These are phyloP conservation scores for Macrophomina pseudophaseolina DNA, from an alignment of 2,329 filamentous ascomycete species.

Conservation along the genomic window DNA sequence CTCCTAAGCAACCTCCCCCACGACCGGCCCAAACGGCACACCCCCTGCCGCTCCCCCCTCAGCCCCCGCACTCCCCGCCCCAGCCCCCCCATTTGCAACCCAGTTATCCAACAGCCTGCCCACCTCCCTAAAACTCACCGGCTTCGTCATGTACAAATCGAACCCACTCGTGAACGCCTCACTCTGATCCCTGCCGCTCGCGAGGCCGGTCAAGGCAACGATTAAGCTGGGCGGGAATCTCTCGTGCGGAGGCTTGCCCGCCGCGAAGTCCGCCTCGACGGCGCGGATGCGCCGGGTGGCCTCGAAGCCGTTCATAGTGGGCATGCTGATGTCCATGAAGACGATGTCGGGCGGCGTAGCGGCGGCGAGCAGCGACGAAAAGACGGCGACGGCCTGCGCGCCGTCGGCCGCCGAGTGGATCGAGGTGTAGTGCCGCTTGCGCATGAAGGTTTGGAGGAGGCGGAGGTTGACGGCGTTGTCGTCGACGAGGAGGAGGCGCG, in stretches of 20 bases:
- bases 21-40: slow-evolving; percentile 14
- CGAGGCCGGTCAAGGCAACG: slow-evolving; percentile 53
- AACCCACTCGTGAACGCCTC: slow-evolving; percentile 51
- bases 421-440: slow-evolving; percentile 27
- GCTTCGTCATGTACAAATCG: slow-evolving; percentile 55
- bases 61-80: neutral
- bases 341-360: slow-evolving; percentile 41
- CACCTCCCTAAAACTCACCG: slow-evolving; percentile 52
- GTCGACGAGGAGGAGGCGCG: slow-evolving; percentile 28
- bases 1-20: neutral
- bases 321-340: slow-evolving; percentile 57
- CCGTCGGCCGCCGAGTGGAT: slow-evolving; percentile 47
- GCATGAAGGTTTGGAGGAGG: slow-evolving; percentile 59
- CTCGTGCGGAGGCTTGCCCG: neutral
- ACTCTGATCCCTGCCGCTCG: slow-evolving; percentile 49
- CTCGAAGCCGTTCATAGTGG: slow-evolving; percentile 52
- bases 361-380: slow-evolving; percentile 35
- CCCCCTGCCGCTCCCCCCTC: slow-evolving; percentile 12
- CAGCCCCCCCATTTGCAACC: slow-evolving; percentile 31
- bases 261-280: slow-evolving; percentile 30
- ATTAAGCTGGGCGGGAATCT: slow-evolving; percentile 40
- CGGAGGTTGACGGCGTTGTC: slow-evolving; percentile 45
- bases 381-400: slow-evolving; percentile 45
- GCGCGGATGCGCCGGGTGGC: slow-evolving; percentile 51
- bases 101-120: slow-evolving; percentile 47